A percentile compares a stretch with the other conserved stretches of the same genome.
phyloP scores from a whole-genome alignment of 148 eudicot species.

The Chenopodium album region DNA sequence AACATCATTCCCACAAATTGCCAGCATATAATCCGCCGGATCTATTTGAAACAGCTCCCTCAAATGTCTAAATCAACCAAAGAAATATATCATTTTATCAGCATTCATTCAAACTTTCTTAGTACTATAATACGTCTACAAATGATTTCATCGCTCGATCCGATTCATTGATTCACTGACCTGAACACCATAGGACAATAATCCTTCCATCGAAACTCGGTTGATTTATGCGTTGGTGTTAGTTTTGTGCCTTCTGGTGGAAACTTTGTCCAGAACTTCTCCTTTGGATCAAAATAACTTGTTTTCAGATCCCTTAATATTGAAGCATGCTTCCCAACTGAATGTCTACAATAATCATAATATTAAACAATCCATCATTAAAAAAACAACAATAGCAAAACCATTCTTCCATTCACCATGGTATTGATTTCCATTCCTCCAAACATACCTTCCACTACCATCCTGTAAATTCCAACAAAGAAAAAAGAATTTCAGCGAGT shows the following conservation, averaged over 20 bases:
- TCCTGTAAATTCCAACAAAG: no score
- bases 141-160: no score
- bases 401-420: no score
- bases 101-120: background rate
- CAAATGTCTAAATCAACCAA: constrained; percentile 51
- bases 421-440: no score
- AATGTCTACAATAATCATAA: constrained; percentile 42
- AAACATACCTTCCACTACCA: no score
- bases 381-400: background rate
- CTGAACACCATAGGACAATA: constrained; percentile 94
- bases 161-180: constrained; percentile 25
- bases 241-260: constrained; percentile 82
- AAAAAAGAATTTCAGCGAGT: no score
- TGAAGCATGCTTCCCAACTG: constrained; percentile 84
- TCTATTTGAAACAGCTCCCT: constrained; percentile 89
- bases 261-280: constrained; percentile 96
- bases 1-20: constrained; percentile 90
- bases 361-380: background rate
- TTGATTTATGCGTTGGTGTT: constrained; percentile 85
- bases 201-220: constrained; percentile 93
- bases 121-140: no score
- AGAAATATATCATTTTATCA: background rate
- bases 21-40: constrained; percentile 94
- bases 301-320: constrained; percentile 55
- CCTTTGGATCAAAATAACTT: constrained; percentile 78